phyloP scores from a whole-genome alignment of 176 grass and related monocot genomes.

The Aegilops sharonensis region DNA sequence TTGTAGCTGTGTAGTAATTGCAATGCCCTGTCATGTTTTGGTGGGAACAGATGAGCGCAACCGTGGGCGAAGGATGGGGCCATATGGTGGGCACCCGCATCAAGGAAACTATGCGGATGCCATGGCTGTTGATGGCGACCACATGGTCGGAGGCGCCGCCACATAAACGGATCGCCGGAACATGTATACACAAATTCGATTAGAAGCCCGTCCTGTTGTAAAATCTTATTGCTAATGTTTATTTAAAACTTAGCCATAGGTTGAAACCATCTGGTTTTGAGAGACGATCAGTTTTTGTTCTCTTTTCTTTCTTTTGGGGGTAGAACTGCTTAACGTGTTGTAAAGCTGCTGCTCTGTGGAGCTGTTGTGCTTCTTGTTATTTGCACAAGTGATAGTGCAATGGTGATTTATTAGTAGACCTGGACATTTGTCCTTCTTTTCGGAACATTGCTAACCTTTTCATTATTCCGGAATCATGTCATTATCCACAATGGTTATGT shows the following conservation, averaged over 20 bases:
- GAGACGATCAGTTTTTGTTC: neutral
- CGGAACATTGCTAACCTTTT: neutral
- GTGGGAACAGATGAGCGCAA: constrained; percentile 53
- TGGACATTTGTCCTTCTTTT: neutral
- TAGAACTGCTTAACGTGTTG: constrained; percentile 38
- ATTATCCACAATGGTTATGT: neutral
- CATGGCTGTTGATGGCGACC: constrained; percentile 40
- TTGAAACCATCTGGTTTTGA: neutral
- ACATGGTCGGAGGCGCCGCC: constrained; percentile 30
- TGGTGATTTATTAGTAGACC: constrained; percentile 3
- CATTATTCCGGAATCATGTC: neutral
- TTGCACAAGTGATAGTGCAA: constrained; percentile 1
- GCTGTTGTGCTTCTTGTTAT: neutral
- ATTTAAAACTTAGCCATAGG: constrained; percentile 33
- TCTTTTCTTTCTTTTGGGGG: neutral
- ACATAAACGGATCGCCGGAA: constrained; percentile 31
- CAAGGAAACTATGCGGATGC: constrained; percentile 37
- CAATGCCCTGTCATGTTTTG: neutral
- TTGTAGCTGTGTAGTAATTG: neutral
- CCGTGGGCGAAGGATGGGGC: constrained; percentile 41
- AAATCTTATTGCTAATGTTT: constrained; percentile 37
- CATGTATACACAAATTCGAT: constrained; percentile 34
- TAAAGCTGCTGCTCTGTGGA: constrained; percentile 25
- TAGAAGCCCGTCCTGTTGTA: constrained; percentile 31
- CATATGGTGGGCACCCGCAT: constrained; percentile 37